phyloP scores from a whole-genome alignment of 768 basidiomycete species.

The Gloeopeniophorella convolvens region DNA sequence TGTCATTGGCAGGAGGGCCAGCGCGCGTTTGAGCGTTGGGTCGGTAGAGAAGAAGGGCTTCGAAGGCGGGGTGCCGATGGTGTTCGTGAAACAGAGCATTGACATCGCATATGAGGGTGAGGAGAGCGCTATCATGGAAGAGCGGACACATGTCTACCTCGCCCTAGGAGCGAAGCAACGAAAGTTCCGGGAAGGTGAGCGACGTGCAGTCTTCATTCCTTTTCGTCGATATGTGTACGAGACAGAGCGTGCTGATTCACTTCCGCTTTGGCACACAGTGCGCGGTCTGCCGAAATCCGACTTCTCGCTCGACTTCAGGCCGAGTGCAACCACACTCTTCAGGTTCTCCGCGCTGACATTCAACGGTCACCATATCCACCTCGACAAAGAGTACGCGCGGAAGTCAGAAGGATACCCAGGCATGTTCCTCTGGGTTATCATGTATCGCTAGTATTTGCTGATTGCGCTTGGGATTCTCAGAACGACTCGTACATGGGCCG shows the following conservation, averaged over 20 bases:
- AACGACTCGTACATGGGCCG: slow-evolving; percentile 82
- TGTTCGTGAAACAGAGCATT: slow-evolving; percentile 67
- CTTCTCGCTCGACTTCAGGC: slow-evolving; percentile 61
- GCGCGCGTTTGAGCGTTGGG: slow-evolving; percentile 41
- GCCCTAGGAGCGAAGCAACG: slow-evolving; percentile 28
- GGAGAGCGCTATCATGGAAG: slow-evolving; percentile 49
- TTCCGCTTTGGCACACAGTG: slow-evolving; percentile 31
- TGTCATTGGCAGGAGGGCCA: slow-evolving; percentile 46
- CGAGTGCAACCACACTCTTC: slow-evolving; percentile 68
- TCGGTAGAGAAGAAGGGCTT: slow-evolving; percentile 61
- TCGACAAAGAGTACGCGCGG: slow-evolving; percentile 68
- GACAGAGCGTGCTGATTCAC: slow-evolving; percentile 1
- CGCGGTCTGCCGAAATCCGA: slow-evolving; percentile 44
- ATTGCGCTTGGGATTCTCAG: slow-evolving; percentile 30
- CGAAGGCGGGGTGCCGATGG: slow-evolving; percentile 56
- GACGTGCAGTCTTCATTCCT: background rate
- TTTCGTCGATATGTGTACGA: too few relatives aligned
- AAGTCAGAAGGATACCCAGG: slow-evolving; percentile 68
- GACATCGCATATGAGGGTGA: slow-evolving; percentile 41
- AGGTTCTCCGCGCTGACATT: slow-evolving; percentile 83
- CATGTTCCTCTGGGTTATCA: slow-evolving; percentile 23
- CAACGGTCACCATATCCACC: slow-evolving; percentile 80
- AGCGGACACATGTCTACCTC: slow-evolving; percentile 65
- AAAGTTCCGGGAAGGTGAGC: slow-evolving; percentile 39
- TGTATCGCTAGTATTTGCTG: background rate